Conservation (phyloP, 768 basidiomycete species). For the Termitomyces sp. region DNA sequence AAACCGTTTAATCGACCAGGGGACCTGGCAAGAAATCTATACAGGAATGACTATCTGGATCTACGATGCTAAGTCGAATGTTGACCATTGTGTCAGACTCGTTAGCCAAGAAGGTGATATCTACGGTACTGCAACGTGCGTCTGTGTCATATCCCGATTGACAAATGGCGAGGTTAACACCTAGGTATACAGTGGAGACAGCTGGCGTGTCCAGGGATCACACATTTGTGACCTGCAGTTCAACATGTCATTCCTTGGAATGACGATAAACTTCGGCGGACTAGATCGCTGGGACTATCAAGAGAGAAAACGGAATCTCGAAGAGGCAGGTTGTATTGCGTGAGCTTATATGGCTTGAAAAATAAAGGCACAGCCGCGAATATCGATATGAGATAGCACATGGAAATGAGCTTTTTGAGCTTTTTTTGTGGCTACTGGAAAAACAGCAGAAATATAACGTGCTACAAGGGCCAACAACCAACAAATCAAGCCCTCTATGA, state of each 20-base stretch:
- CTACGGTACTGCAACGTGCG: conserved; percentile 78
- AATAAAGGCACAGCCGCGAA: background rate
- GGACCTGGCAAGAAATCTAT: conserved; percentile 72
- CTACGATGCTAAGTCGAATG: conserved; percentile 63
- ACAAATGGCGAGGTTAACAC: background rate
- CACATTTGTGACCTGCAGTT: conserved; percentile 73
- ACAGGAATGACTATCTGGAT: conserved; percentile 66
- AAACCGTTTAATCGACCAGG: conserved; percentile 55
- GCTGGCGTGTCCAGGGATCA: conserved; percentile 68
- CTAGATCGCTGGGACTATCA: conserved; percentile 65
- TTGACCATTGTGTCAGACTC: conserved; percentile 62
- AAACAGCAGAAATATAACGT: conserved; percentile 14
- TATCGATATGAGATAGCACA: conserved; percentile 2
- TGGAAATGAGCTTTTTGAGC: conserved; percentile 21
- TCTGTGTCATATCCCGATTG: conserved; percentile 7
- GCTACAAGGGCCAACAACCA: conserved; percentile 11
- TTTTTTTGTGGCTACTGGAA: conserved; percentile 18
- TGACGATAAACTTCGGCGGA: conserved; percentile 74
- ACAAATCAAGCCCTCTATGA: conserved; percentile 36
- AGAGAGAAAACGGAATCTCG: conserved; percentile 59
- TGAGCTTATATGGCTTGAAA: background rate
- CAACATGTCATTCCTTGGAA: conserved; percentile 49
- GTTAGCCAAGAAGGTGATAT: conserved; percentile 55
- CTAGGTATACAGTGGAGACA: conserved; percentile 54
- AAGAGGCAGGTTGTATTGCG: conserved; percentile 33